These are phyloP conservation scores for Botrytis elliptica DNA, from an alignment of 2,329 filamentous ascomycete genomes.

Conservation along the genomic window DNA sequence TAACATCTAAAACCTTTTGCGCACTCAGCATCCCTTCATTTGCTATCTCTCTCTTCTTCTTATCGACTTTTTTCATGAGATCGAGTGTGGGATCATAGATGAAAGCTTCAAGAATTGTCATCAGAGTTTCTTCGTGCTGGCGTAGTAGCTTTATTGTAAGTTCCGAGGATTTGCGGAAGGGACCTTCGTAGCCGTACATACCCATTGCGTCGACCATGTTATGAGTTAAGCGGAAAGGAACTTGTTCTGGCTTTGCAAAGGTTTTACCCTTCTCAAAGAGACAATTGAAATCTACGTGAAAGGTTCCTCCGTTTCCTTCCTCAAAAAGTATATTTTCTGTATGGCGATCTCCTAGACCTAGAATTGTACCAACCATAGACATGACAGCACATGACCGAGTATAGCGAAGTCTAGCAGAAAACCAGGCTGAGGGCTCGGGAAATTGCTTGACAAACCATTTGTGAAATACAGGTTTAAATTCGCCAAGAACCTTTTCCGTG, in stretches of 20 bases:
- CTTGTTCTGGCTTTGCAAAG: constrained; percentile 89
- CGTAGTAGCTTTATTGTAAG: constrained; percentile 80
- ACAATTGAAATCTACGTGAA: constrained; percentile 99
- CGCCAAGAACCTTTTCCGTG: constrained; percentile 59
- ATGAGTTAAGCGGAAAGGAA: constrained; percentile 95
- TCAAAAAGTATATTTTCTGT: constrained; percentile 96
- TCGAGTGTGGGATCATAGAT: constrained; percentile 96
- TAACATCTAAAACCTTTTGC: constrained; percentile 82
- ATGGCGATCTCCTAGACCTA: constrained; percentile 91
- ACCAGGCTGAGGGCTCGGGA: constrained; percentile 89
- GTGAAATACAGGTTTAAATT: constrained; percentile 81
- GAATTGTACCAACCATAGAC: constrained; percentile 97
- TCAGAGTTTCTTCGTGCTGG: constrained; percentile 91
- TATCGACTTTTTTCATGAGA: constrained; percentile 70
- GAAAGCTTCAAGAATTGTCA: constrained; percentile 97
- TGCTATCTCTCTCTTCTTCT: constrained; percentile 42
- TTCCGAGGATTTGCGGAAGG: constrained; percentile 88
- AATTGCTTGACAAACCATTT: constrained; percentile 97
- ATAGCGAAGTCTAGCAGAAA: constrained; percentile 82
- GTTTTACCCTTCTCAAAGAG: constrained; percentile 97
- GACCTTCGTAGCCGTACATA: constrained; percentile 87
- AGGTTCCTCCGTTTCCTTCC: constrained; percentile 86
- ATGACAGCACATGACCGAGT: constrained; percentile 95
- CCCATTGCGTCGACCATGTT: constrained; percentile 99
- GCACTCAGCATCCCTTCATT: constrained; percentile 61